Conservation (phyloP, 2,329 filamentous ascomycete species). For the Ophiosphaerella narmari region DNA sequence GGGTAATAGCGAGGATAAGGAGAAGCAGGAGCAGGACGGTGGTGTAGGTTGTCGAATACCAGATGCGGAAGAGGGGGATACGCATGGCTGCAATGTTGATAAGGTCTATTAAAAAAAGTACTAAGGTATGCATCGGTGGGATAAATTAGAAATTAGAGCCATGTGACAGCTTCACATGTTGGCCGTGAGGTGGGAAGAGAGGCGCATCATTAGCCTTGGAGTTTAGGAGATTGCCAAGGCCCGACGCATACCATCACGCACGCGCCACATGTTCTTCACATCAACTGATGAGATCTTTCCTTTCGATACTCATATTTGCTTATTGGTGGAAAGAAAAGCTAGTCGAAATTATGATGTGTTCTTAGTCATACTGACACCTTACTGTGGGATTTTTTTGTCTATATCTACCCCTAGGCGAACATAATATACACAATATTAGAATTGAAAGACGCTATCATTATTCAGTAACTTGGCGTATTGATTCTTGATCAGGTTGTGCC, state of each 20-base stretch:
- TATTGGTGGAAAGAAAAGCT: no score
- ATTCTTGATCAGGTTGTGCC: no score
- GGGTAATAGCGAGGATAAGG: constrained; percentile 76
- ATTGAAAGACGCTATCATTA: no score
- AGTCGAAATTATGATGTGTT: no score
- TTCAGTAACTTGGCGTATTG: no score
- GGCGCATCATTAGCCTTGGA: constrained; percentile 10
- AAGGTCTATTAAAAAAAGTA: constrained; percentile 6
- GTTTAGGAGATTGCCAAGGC: constrained; percentile 22
- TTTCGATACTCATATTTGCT: no score
- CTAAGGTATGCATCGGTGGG: constrained; percentile 24
- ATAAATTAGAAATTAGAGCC: constrained; percentile 32
- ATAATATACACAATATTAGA: no score
- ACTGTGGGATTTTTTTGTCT: no score
- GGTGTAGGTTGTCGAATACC: constrained; percentile 80
- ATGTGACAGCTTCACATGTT: constrained; percentile 24
- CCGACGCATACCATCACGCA: constrained; percentile 24
- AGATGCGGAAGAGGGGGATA: constrained; percentile 71
- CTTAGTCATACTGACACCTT: no score
- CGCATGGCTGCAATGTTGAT: constrained; percentile 38
- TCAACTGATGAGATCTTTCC: no score
- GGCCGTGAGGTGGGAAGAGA: constrained; percentile 10
- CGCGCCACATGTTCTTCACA: constrained; percentile 14
- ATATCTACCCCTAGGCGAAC: no score
- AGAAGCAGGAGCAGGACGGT: constrained; percentile 75